Evolutionary conservation across 345 rosid species (phyloP), one percentile per base, ranked within the genome.

Genomic region (Citrus sp.): DNA sequence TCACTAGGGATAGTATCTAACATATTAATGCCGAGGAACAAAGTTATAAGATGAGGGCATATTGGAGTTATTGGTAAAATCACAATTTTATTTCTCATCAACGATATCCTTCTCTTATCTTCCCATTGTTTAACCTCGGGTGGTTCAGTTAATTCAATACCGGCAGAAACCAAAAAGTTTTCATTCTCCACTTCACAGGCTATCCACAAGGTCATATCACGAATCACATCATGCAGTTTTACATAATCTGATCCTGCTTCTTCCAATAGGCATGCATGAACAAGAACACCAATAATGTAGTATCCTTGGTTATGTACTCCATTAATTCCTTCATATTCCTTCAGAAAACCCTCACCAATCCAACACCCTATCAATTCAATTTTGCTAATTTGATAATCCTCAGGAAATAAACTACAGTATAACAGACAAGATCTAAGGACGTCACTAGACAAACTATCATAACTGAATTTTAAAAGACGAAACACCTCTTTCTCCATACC

Each of bases 161-260:
- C 65, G 25, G 77, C 58, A 34, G 21, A 21, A n/a, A 72, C 81
- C 27, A 65, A 13, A 65, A 22, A 37, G 6, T 27, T 69, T 13
- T 58, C 58, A 1, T 35, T 58, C 40, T 30, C 54, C 12, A 9
- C 2, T 10, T 79, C 55, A 22, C 40, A 34, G 3, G 72, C 77
- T 64, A 72, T 62, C 77, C 81, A 79, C 37, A 79, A 49, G 6
- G 66, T 37, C 77, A 72, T 64, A 32, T 79, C 55, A 2, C 72
- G 55, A 9, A 67, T 38, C 6, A 67, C 72, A 67, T 67, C 55
- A n/a, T 67, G 55, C 55, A 38, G 0, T 35, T 67, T 67, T 7
- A 37, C 49, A 37, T 8, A 35, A 0, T 67, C 18, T 18, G 9
- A 7, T 9, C n/a, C 5, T 37, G 3, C 37, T 67, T 67, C 71